A percentile compares a stretch with the other conserved stretches of the same genome.
Conservation (phyloP, 1,284 basidiomycete genomes). For the Malassezia equina region DNA sequence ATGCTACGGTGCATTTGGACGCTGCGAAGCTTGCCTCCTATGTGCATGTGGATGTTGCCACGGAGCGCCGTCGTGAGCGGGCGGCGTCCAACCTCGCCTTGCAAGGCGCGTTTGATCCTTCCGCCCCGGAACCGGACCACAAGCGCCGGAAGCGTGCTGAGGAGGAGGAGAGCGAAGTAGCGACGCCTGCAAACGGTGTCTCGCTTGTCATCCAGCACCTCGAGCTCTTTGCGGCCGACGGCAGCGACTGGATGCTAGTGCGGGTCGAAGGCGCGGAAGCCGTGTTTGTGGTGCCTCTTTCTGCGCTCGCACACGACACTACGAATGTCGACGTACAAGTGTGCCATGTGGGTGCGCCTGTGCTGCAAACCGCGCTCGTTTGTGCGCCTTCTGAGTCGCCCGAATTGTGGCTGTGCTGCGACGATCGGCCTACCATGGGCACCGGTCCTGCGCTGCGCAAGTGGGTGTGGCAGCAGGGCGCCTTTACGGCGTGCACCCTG, state of each 20-base stretch:
- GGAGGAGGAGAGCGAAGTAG: neutral
- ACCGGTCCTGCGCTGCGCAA: neutral
- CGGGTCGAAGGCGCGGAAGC: constrained; percentile 33
- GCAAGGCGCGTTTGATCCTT: constrained; percentile 10
- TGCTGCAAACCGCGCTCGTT: constrained; percentile 21
- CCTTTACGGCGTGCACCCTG: neutral
- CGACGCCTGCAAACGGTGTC: constrained; percentile 18
- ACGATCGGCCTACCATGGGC: constrained; percentile 13
- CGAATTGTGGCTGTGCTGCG: constrained; percentile 6
- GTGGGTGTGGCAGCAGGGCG: neutral
- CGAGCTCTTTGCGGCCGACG: constrained; percentile 18
- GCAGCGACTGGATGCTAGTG: constrained; percentile 21
- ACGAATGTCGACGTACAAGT: neutral
- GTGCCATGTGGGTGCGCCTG: constrained; percentile 21
- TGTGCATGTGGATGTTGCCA: constrained; percentile 8
- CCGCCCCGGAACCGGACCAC: neutral
- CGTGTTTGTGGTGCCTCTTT: constrained; percentile 26
- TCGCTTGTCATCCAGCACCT: constrained; percentile 28
- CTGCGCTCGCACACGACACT: constrained; percentile 12
- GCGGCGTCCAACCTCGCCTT: constrained; percentile 3
- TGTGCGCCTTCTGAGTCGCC: neutral
- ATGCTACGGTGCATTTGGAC: constrained; percentile 5
- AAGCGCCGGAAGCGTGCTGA: constrained; percentile 2
- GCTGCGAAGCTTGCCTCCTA: neutral
- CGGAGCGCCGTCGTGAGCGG: constrained; percentile 12